These are phyloP conservation scores for Carpinus viminea DNA, from an alignment of 306 rosid genomes.

Conservation along the genomic window DNA sequence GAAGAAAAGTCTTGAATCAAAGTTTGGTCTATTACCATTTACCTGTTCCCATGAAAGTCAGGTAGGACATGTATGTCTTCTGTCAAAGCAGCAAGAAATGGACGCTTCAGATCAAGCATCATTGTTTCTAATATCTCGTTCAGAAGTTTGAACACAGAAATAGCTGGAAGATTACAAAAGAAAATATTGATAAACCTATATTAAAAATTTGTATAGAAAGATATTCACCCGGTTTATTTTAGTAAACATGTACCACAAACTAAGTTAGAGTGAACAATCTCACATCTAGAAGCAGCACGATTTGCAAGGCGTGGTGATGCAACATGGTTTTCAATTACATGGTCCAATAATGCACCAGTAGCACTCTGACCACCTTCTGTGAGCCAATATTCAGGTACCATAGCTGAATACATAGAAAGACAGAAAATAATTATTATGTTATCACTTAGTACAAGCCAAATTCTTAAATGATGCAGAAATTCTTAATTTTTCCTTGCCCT, in stretches of 20 bases:
- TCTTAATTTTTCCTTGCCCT: not conserved
- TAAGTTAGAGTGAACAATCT: constrained; percentile 19
- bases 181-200: constrained; percentile 18
- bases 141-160: constrained; percentile 77
- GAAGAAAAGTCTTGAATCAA: constrained; percentile 16
- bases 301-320: constrained; percentile 79
- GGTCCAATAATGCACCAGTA: constrained; percentile 95
- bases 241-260: constrained; percentile 16
- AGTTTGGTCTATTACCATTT: constrained; percentile 22
- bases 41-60: constrained; percentile 98
- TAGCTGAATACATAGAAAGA: constrained; percentile 57
- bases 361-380: constrained; percentile 99
- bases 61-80: constrained; percentile 87
- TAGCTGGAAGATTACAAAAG: constrained; percentile 44
- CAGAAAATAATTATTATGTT: constrained; percentile 18
- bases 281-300: constrained; percentile 84
- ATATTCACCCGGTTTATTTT: not conserved
- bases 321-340: constrained; percentile 76
- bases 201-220: constrained; percentile 8
- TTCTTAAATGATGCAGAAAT: constrained; percentile 13
- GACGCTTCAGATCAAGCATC: constrained; percentile 55
- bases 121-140: constrained; percentile 71
- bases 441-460: constrained; percentile 23
- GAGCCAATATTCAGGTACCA: constrained; percentile 96
- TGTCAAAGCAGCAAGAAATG: constrained; percentile 82